A percentile compares a stretch with the other conserved stretches of the same genome.
Evolutionary conservation across 2,329 filamentous ascomycete species (phyloP).

Genomic region (Talaromyces sp.): DNA sequence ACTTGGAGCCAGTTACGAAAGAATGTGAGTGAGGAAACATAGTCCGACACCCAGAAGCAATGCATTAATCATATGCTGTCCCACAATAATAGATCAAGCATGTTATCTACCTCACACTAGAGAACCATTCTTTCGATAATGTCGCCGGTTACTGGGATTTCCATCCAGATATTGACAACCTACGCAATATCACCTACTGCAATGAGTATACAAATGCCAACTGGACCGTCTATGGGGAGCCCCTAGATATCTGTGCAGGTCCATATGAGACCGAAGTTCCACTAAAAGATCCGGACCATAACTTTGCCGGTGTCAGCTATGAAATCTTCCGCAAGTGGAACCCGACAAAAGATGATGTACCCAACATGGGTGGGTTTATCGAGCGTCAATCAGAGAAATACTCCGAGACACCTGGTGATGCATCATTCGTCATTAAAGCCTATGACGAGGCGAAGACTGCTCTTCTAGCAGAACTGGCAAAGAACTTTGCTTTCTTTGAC

Average conservation of each 20-base stretch:
- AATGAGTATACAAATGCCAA: constrained; percentile 44
- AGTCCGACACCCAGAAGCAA: too few species aligned
- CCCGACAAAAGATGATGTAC: constrained; percentile 36
- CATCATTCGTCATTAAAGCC: constrained; percentile 42
- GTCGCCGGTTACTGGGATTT: constrained; percentile 45
- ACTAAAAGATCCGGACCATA: constrained; percentile 39
- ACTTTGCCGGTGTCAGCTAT: constrained; percentile 36
- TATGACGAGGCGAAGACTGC: constrained; percentile 40
- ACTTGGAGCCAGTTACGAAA: constrained; percentile 26
- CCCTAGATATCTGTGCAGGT: constrained; percentile 38
- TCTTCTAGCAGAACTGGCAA: constrained; percentile 36
- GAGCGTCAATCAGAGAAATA: constrained; percentile 44
- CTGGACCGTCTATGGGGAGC: constrained; percentile 42
- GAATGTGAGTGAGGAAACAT: constrained; percentile 22
- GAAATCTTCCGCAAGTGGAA: constrained; percentile 45
- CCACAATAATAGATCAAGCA: constrained; percentile 32
- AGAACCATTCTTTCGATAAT: constrained; percentile 47
- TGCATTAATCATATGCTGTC: not conserved
- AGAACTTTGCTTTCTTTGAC: constrained; percentile 45
- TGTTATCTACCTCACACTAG: constrained; percentile 42
- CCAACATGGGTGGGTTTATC: constrained; percentile 44
- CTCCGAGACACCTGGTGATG: constrained; percentile 37
- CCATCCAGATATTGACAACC: constrained; percentile 41
- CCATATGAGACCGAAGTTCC: constrained; percentile 43
- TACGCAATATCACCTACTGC: constrained; percentile 36